phyloP scores from a whole-genome alignment of 2,329 filamentous ascomycete genomes.

The Metarhizium anisopliae region DNA sequence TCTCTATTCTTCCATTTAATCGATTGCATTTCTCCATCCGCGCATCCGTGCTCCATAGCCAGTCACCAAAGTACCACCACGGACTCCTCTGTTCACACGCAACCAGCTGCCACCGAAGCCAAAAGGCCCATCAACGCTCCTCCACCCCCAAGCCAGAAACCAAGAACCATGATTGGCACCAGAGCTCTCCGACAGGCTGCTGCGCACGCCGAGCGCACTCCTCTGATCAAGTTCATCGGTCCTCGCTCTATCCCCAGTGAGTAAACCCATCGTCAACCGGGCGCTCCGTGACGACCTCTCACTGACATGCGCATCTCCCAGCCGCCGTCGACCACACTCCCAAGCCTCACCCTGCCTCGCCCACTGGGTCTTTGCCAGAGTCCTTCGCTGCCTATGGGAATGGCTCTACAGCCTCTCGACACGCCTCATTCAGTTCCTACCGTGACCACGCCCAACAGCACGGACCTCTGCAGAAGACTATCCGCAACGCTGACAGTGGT shows the following conservation, averaged over 20 bases:
- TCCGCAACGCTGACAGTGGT: slow-evolving; percentile 29
- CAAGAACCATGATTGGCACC: slow-evolving; percentile 42
- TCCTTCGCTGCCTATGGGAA: slow-evolving; percentile 31
- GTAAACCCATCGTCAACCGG: neutral
- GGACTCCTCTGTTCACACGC: neutral
- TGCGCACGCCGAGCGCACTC: slow-evolving; percentile 49
- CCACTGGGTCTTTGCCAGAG: slow-evolving; percentile 52
- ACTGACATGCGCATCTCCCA: slow-evolving; percentile 26
- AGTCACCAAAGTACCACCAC: neutral
- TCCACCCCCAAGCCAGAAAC: neutral
- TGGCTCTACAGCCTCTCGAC: slow-evolving; percentile 26
- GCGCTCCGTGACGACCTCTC: neutral
- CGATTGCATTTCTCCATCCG: neutral
- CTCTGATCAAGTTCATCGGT: slow-evolving; percentile 54
- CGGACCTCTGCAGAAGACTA: slow-evolving; percentile 58
- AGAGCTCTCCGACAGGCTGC: slow-evolving; percentile 49
- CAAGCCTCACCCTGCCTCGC: slow-evolving; percentile 63
- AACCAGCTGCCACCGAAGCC: neutral
- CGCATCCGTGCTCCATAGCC: too few relatives aligned
- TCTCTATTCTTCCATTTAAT: neutral
- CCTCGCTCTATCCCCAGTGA: slow-evolving; percentile 49
- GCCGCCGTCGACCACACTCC: slow-evolving; percentile 65
- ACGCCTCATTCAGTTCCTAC: slow-evolving; percentile 65
- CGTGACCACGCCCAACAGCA: slow-evolving; percentile 71
- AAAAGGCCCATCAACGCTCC: slow-evolving; percentile 1